Conservation (phyloP, 192 early-diverging fungal genomes). For the Linnemannia exigua region DNA sequence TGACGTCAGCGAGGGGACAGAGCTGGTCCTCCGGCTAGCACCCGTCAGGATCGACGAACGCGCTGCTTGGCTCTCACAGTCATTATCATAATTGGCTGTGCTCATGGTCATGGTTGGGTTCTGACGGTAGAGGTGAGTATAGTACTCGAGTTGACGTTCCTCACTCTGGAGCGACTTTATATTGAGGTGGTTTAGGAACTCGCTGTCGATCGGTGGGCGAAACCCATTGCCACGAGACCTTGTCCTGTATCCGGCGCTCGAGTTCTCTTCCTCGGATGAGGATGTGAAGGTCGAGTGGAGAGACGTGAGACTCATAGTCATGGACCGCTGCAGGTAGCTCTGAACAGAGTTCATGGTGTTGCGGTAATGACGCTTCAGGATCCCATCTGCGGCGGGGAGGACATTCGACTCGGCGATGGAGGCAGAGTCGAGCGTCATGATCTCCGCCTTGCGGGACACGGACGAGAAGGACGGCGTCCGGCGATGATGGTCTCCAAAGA, state of each 20-base stretch:
- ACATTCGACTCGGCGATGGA: slow-evolving; percentile 5
- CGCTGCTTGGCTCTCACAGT: neutral
- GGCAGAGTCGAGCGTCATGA: slow-evolving; percentile 13
- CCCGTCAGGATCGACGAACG: neutral
- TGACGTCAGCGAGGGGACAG: slow-evolving; percentile 52
- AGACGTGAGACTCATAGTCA: slow-evolving; percentile 37
- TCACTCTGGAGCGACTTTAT: slow-evolving; percentile 28
- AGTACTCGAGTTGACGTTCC: slow-evolving; percentile 40
- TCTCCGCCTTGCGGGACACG: slow-evolving; percentile 48
- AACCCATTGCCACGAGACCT: slow-evolving; percentile 9
- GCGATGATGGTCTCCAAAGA: slow-evolving; percentile 17
- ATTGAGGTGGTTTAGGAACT: slow-evolving; percentile 43
- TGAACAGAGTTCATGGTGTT: slow-evolving; percentile 45
- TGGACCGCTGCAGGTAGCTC: slow-evolving; percentile 40
- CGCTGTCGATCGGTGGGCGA: slow-evolving; percentile 23
- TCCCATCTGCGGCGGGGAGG: neutral
- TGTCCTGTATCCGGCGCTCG: neutral
- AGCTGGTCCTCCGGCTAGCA: slow-evolving; percentile 25
- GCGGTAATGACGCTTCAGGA: slow-evolving; percentile 7
- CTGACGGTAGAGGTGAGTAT: slow-evolving; percentile 33
- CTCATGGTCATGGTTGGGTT: slow-evolving; percentile 27
- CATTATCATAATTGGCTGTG: neutral
- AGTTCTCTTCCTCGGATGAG: slow-evolving; percentile 13
- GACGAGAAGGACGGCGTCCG: slow-evolving; percentile 25
- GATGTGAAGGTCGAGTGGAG: slow-evolving; percentile 5